Percentiles rank a stretch among this genome's conserved stretches.
These are phyloP conservation scores for Lentinula sp. DNA, from an alignment of 768 basidiomycete genomes.

Conservation along the genomic window DNA sequence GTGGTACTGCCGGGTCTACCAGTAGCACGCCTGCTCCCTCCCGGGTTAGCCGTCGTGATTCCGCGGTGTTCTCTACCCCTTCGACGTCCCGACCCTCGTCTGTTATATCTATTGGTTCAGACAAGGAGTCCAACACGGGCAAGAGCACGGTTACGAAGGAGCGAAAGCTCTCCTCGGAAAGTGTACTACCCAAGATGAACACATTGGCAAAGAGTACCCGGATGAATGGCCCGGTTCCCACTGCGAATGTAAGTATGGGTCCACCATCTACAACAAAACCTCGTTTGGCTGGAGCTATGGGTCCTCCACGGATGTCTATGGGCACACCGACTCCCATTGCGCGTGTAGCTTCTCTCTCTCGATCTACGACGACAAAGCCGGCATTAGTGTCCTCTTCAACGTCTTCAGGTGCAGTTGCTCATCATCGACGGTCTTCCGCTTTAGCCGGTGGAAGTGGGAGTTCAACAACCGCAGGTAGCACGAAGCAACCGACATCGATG, in stretches of 20 bases:
- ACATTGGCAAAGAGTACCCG: slow-evolving; percentile 50
- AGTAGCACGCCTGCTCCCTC: slow-evolving; percentile 38
- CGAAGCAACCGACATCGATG: not conserved
- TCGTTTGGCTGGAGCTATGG: slow-evolving; percentile 40
- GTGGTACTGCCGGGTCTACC: slow-evolving; percentile 50
- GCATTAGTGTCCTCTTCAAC: slow-evolving; percentile 15
- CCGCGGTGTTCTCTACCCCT: slow-evolving; percentile 52
- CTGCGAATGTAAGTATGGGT: not conserved
- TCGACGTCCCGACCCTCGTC: slow-evolving; percentile 48
- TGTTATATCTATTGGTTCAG: slow-evolving; percentile 41
- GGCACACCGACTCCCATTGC: slow-evolving; percentile 34
- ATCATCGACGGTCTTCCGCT: slow-evolving; percentile 2
- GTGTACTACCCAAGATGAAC: slow-evolving; percentile 18
- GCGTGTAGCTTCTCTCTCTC: slow-evolving; percentile 27
- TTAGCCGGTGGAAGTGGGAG: not conserved
- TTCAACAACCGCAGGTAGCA: not conserved
- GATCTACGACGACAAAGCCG: slow-evolving; percentile 27
- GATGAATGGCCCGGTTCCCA: slow-evolving; percentile 24
- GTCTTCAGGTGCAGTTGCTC: slow-evolving; percentile 19
- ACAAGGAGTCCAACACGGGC: slow-evolving; percentile 18
- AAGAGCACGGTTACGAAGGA: slow-evolving; percentile 20
- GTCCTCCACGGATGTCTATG: slow-evolving; percentile 38
- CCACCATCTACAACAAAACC: slow-evolving; percentile 16
- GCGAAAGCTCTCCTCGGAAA: slow-evolving; percentile 31
- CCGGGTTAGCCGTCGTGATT: slow-evolving; percentile 41